Evolutionary conservation across 805 yeast genomes (phyloP), one percentile per base, ranked within the genome.

Genomic region (Candida sakaeoensis): DNA sequence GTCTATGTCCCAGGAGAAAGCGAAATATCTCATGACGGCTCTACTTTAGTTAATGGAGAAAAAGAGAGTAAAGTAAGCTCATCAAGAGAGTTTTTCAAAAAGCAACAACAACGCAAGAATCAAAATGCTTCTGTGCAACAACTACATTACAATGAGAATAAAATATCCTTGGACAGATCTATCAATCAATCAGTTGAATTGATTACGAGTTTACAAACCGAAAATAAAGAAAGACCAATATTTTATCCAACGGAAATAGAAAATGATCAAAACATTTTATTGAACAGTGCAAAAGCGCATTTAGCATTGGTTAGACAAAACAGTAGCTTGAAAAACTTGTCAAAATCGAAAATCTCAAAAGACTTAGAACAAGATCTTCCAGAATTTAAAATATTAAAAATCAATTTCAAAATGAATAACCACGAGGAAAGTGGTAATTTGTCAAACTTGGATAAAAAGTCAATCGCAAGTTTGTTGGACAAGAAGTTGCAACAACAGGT

Each of bases 101-200:
- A 29, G 19, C 23, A 19, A 23, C 18, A 35, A 18, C 13, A 28
- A 31, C 42, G 42, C 39, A 23, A 36, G 35, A 21, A 68, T n/a
- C 52, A 70, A 44, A 65, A 70, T 33, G 68, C 82, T 1, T 82
- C 88, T 38, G 57, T 83, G 23, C 78, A 80, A 43, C 96, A 90
- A 54, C 62, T 83, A 41, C 84, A 78, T 45, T 91, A 85, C 57
- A 87, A 87, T 54, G 80, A 82, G 50, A 81, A 82, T 63, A 74
- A 84, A 40, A 65, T 78, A 0, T 72, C 82, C 1, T 65, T 90
- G 40, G 82, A 79, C 43, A 66, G 85, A 37, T 71, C 82, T 1
- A 80, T 85, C 41, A 63, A 71, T 44, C 68, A 74, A 22, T 74
- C 82, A 1, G 62, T 72, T 10, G 74, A 71, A 27, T 52, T 82